Base-by-base conservation (phyloP, 108 stramenopile genomes). In the Craspedostauros australis region DNA sequence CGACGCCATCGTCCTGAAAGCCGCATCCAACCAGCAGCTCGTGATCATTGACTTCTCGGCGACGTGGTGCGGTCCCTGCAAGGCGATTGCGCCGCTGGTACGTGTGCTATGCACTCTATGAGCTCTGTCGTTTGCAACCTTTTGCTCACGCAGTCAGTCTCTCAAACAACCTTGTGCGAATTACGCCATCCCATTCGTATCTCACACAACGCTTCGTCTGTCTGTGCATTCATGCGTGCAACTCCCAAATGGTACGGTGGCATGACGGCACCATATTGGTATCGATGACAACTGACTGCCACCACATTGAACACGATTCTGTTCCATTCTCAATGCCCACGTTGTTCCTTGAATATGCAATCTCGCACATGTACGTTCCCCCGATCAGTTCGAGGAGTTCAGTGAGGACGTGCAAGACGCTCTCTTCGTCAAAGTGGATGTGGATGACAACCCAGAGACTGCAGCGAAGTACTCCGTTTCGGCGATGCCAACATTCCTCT, bases 401-500 rank as follows among this genome's bases (percentile, higher is more conserved):
- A 47, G 15, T 23, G 29, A 51, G 12, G 29, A 66, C 7, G 66
- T 66, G 5, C 44, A 42, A 27, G 56, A 46, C 42, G 62, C 66
- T n/a, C 73, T 79, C 44, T 95, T 95, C 59, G 40, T 91, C 50
- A 90, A 91, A 65, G 88, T 95, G 0, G 94, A 95, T 66, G 90
- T 95, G 21, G 94, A 95, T 53, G 90, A 85, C 32, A 86, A 84
- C 64, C 73, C 80, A 0, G 88, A 90, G 8, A 76, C 88, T 4
- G 88, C 88, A 2, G 77, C 76, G 42, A 81, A 90, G 27, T 92
- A 88, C 49, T 67, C 66, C 31, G 89, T 91, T 1, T 68, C 60
- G 12, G 90, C 89, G 46, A 91, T 91, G 94, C 94, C 94, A 16
- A 95, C 94, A 0, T 95, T 95, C 76, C 27, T 90, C 3, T 93